Percentiles rank a stretch among this genome's conserved stretches.
Conservation (phyloP, 352 stramenopile genomes). For the Phytophthora capsici region DNA sequence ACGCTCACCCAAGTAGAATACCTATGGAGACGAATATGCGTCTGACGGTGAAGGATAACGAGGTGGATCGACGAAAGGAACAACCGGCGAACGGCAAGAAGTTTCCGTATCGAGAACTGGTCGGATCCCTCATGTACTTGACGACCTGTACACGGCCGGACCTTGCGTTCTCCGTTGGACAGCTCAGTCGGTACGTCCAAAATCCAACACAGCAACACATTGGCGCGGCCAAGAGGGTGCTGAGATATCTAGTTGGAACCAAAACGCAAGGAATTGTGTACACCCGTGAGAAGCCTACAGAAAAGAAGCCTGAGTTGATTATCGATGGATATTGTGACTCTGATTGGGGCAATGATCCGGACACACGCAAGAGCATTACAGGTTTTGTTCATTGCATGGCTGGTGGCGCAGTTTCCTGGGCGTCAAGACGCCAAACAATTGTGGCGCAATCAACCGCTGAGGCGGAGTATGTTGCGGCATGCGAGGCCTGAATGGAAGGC, state of each 20-base stretch:
- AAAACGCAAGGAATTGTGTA: constrained; percentile 11
- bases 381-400: constrained; percentile 2
- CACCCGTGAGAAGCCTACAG: background rate
- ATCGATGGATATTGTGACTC: constrained; percentile 4
- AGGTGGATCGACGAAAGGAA: background rate
- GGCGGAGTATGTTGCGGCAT: constrained; percentile 7
- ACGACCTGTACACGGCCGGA: background rate
- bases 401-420: background rate
- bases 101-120: background rate
- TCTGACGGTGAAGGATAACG: background rate
- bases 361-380: background rate
- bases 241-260: background rate
- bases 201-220: constrained; percentile 6
- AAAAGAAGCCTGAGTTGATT: background rate
- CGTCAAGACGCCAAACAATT: background rate
- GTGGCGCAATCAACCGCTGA: constrained; percentile 4
- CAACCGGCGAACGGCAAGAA: background rate
- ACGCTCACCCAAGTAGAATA: background rate
- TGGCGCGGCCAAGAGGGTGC: background rate
- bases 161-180: background rate
- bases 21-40: background rate
- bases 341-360: background rate
- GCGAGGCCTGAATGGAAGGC: constrained; percentile 1
- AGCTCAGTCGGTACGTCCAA: constrained; percentile 10
- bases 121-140: background rate